Base-by-base conservation (phyloP, 192 early-diverging fungal species). In the Umbelopsis sp. region DNA sequence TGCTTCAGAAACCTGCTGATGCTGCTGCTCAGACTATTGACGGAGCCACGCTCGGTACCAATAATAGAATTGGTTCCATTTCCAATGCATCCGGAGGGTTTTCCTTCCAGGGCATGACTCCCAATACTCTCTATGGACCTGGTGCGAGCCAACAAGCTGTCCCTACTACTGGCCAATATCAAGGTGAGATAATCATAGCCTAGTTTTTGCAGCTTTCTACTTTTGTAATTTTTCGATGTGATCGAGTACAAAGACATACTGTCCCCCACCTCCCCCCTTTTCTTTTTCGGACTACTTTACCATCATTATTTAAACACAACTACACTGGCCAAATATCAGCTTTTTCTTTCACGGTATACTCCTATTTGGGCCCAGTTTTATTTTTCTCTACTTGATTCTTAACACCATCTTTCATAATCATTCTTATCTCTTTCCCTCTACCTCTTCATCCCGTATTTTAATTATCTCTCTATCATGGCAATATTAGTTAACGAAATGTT, bases 1-100 rank as follows among this genome's bases (percentile, higher is more conserved):
- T 93, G 89, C 76, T 93, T 23, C 84, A 86, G 25, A 88, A 88
- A 0, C 92, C 92, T 2, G 55, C 55, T 61, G 55, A 61, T 35
- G 12, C 55, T 35, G 13, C 55, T 35, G 13, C 55, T 13, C 33
- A 27, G 12, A 25, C 55, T 37, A 25, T 61, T 23, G 55, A 61
- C 55, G 55, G 55, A 15, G 55, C 21, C 18, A 25, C 27, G 15
- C 55, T 61, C 55, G 55, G 55, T 61, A 61, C 55, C 55, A 61
- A 37, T 61, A 61, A 61, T 61, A 35, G 55, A 35, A 61, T 37
- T 35, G 30, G 55, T 25, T 35, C 55, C 6, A 35, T 61, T 61
- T 61, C 55, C 27, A 61, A 61, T 35, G 30, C 25, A 25, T 30
- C 55, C 30, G 55, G 55, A 61, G 55, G 23, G 33, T 61, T 61